A percentile compares a stretch with the other conserved stretches of the same genome.
phyloP scores from a whole-genome alignment of 1,284 basidiomycete genomes.

The Ceraceosorus guamensis region DNA sequence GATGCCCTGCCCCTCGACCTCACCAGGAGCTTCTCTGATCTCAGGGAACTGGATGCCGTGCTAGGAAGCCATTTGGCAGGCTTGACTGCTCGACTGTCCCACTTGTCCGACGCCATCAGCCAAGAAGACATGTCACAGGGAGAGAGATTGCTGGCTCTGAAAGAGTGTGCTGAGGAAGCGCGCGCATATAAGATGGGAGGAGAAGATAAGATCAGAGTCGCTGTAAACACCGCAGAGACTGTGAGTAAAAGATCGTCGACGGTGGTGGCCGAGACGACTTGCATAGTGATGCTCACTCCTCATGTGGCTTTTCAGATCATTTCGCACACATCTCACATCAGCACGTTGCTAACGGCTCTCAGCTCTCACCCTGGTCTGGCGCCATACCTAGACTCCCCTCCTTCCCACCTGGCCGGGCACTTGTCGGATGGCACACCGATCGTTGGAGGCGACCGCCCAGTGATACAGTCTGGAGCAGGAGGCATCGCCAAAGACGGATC shows the following conservation, averaged over 20 bases:
- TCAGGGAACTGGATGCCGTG: conserved; percentile 95
- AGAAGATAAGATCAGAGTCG: conserved; percentile 98
- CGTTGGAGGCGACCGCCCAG: neutral
- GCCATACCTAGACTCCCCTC: conserved; percentile 18
- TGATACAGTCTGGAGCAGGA: neutral
- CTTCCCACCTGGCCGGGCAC: conserved; percentile 11
- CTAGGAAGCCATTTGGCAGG: conserved; percentile 56
- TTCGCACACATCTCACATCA: conserved; percentile 46
- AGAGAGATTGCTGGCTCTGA: conserved; percentile 75
- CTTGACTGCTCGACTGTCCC: conserved; percentile 36
- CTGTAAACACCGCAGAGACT: conserved; percentile 83
- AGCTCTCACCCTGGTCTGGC: conserved; percentile 32
- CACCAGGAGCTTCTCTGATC: conserved; percentile 85
- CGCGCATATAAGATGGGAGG: conserved; percentile 83
- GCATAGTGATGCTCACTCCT: neutral
- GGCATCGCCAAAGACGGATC: neutral
- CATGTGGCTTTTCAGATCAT: conserved; percentile 21
- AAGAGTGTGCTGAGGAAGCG: conserved; percentile 89
- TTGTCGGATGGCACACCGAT: conserved; percentile 11
- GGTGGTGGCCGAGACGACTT: neutral
- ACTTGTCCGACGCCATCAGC: conserved; percentile 49
- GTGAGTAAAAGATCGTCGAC: conserved; percentile 45
- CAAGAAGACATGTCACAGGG: conserved; percentile 62
- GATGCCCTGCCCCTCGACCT: conserved; percentile 89
- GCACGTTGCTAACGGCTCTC: conserved; percentile 33